These are phyloP conservation scores for Gracilaria domingensis DNA, from an alignment of 23 red algal species.

Conservation along the genomic window DNA sequence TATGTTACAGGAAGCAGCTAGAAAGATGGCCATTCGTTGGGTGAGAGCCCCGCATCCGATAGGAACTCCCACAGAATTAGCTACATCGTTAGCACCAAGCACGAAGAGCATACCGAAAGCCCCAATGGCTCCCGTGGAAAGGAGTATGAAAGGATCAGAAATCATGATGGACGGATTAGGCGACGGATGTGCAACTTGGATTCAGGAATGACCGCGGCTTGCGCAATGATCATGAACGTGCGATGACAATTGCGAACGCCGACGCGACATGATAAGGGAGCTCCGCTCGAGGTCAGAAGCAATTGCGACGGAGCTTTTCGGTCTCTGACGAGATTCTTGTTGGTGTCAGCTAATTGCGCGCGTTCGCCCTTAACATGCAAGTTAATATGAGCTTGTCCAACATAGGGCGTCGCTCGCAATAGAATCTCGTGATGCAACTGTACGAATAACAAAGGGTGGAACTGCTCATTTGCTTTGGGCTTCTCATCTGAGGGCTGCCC, in stretches of 20 bases:
- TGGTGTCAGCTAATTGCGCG: neutral
- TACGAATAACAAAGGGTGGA: neutral
- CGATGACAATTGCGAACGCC: neutral
- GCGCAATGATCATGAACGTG: neutral
- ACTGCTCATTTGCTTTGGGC: neutral
- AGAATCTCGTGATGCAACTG: neutral
- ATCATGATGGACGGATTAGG: neutral
- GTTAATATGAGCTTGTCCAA: neutral
- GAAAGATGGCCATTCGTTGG: slow-evolving; percentile 53
- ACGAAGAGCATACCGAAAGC: slow-evolving; percentile 67
- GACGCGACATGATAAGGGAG: neutral
- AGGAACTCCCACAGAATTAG: slow-evolving; percentile 82
- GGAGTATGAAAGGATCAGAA: slow-evolving; percentile 25
- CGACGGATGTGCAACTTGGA: neutral
- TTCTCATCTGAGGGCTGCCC: neutral
- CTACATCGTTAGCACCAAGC: slow-evolving; percentile 89
- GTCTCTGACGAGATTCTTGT: neutral
- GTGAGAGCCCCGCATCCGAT: slow-evolving; percentile 77
- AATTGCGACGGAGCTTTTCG: neutral
- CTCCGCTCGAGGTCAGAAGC: neutral
- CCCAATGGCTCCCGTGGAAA: slow-evolving; percentile 25
- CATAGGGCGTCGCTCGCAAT: no score
- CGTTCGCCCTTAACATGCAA: neutral
- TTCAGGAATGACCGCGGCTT: neutral
- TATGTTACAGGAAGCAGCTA: slow-evolving; percentile 77